phyloP scores from a whole-genome alignment of 208 protist genomes.

The Novymonas esmeraldas region DNA sequence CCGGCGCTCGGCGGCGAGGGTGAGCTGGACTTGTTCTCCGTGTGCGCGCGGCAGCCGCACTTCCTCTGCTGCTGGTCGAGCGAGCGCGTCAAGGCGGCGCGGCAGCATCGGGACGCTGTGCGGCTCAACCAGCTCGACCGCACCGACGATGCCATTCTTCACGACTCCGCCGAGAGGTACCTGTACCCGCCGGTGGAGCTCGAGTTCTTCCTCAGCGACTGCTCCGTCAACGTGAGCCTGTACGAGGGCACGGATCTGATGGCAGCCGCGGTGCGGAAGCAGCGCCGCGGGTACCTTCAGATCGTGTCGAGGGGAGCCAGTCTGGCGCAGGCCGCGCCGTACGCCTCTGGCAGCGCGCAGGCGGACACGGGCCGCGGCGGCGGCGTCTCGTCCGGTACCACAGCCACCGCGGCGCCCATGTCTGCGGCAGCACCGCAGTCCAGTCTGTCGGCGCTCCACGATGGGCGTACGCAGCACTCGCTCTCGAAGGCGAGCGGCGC shows the following conservation, averaged over 20 bases:
- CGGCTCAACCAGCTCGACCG: slow-evolving; percentile 26
- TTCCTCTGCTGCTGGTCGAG: slow-evolving; percentile 39
- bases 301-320: slow-evolving; percentile 22
- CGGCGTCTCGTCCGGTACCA: neutral
- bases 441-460: no score
- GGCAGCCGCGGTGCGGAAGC: slow-evolving; percentile 29
- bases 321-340: slow-evolving; percentile 11
- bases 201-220: slow-evolving; percentile 50
- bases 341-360: slow-evolving; percentile 3
- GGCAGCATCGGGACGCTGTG: slow-evolving; percentile 18
- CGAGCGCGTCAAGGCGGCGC: slow-evolving; percentile 14
- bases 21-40: slow-evolving; percentile 20
- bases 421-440: neutral
- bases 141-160: slow-evolving; percentile 32
- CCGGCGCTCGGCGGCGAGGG: neutral
- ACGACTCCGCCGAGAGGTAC: slow-evolving; percentile 27
- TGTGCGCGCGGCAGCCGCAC: slow-evolving; percentile 22
- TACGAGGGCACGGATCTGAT: slow-evolving; percentile 62
- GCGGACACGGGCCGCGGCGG: neutral
- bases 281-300: slow-evolving; percentile 33
- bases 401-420: neutral
- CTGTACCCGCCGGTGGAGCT: slow-evolving; percentile 35
- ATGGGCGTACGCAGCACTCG: neutral
- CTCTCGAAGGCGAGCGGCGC: neutral
- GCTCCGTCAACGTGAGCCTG: slow-evolving; percentile 40